Evolutionary conservation across 495 filamentous ascomycete genomes (phyloP).

Genomic region (Arthonia radiata): DNA sequence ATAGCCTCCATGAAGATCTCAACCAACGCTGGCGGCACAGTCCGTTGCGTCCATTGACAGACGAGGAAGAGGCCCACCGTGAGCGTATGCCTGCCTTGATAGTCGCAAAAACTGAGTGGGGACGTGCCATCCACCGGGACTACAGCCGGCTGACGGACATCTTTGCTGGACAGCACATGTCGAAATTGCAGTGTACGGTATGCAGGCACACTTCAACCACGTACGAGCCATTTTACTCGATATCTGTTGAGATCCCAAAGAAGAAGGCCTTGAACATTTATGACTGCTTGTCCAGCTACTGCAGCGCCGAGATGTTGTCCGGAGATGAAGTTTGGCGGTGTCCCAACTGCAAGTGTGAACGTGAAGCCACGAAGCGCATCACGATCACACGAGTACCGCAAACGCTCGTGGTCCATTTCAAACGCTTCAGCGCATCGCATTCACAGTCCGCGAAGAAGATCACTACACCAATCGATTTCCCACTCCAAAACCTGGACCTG

Average conservation of each 20-base stretch:
- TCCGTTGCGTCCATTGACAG: conserved; percentile 31
- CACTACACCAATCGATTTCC: conserved; percentile 42
- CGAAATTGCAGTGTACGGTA: conserved; percentile 33
- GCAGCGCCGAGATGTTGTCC: conserved; percentile 37
- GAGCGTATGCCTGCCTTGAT: conserved; percentile 34
- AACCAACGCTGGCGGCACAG: conserved; percentile 37
- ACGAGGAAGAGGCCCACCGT: conserved; percentile 33
- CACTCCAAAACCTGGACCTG: conserved; percentile 36
- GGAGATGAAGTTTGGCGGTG: conserved; percentile 51
- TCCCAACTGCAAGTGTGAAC: conserved; percentile 38
- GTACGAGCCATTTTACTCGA: conserved; percentile 45
- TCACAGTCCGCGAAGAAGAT: conserved; percentile 35
- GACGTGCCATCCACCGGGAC: conserved; percentile 41
- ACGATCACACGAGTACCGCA: conserved; percentile 48
- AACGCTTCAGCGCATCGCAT: conserved; percentile 39
- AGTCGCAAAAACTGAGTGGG: conserved; percentile 41
- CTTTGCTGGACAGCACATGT: conserved; percentile 47
- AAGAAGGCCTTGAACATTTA: conserved; percentile 26
- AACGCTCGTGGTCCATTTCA: conserved; percentile 51
- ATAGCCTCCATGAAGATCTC: conserved; percentile 49
- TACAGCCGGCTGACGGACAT: conserved; percentile 39
- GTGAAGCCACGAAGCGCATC: conserved; percentile 47
- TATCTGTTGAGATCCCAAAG: conserved; percentile 39
- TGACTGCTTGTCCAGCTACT: conserved; percentile 43
- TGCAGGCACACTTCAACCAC: conserved; percentile 44